Percentiles rank a stretch among this genome's conserved stretches.
phyloP scores from a whole-genome alignment of 2,329 filamentous ascomycete genomes.

The Pochonia chlamydosporia region DNA sequence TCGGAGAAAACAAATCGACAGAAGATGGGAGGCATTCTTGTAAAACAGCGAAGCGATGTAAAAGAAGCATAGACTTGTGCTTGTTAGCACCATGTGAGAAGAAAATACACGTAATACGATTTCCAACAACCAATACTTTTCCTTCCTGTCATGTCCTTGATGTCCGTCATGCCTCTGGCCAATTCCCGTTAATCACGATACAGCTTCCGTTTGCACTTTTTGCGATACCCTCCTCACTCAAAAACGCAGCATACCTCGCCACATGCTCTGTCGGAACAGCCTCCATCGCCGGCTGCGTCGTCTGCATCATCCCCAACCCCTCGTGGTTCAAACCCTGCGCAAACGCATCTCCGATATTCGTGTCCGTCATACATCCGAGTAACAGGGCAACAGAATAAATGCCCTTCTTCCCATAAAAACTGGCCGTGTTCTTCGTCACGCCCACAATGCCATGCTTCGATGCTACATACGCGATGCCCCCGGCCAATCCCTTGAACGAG shows the following conservation, averaged over 20 bases:
- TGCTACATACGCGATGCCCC: constrained; percentile 44
- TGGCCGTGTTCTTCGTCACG: constrained; percentile 52
- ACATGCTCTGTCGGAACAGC: constrained; percentile 28
- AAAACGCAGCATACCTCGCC: constrained; percentile 32
- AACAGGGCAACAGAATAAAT: constrained; percentile 44
- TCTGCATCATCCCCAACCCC: constrained; percentile 21
- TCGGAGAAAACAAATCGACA: constrained; percentile 63
- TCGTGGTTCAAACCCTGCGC: constrained; percentile 26
- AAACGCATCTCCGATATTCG: constrained; percentile 46
- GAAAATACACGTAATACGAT: constrained; percentile 3
- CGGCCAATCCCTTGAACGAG: constrained; percentile 31
- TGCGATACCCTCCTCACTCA: constrained; percentile 22
- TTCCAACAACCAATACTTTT: no score
- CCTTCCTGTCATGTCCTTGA: background rate
- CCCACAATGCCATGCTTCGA: constrained; percentile 49
- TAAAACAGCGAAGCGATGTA: constrained; percentile 11
- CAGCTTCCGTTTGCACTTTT: constrained; percentile 28
- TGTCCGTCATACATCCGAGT: constrained; percentile 48
- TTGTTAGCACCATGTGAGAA: constrained; percentile 11
- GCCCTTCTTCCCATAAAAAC: constrained; percentile 47
- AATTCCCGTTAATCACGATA: constrained; percentile 29
- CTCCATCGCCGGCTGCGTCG: constrained; percentile 22
- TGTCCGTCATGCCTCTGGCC: constrained; percentile 24
- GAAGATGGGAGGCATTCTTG: constrained; percentile 47
- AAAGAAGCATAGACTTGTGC: background rate